phyloP scores from a whole-genome alignment of 2,329 filamentous ascomycete genomes.

The Myriosclerotinia scirpicola region DNA sequence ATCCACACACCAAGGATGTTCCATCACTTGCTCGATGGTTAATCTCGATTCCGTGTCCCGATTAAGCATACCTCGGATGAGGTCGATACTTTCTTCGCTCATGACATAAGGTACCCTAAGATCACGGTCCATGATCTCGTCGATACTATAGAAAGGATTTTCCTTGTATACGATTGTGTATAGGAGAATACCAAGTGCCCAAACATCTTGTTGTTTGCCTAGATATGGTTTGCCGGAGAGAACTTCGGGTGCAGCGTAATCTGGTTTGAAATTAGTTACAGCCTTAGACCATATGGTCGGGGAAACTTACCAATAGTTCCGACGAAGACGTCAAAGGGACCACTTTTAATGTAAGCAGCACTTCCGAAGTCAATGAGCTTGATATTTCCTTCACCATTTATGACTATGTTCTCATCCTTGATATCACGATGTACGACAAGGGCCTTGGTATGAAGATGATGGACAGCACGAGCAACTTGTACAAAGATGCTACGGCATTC shows the following conservation, averaged over 20 bases:
- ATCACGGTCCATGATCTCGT: constrained; percentile 98
- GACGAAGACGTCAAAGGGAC: constrained; percentile 98
- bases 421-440: constrained; percentile 95
- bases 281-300: not conserved
- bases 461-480: constrained; percentile 85
- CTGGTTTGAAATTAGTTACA: constrained; percentile 48
- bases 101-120: constrained; percentile 84
- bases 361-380: constrained; percentile 98
- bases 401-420: constrained; percentile 96
- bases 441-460: constrained; percentile 88
- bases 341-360: constrained; percentile 96
- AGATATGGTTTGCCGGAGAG: constrained; percentile 87
- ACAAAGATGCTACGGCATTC: constrained; percentile 95
- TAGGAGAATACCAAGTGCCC: constrained; percentile 92
- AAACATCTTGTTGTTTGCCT: constrained; percentile 97
- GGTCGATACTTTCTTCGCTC: constrained; percentile 88
- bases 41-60: constrained; percentile 80
- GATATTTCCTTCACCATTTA: constrained; percentile 92
- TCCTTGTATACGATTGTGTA: constrained; percentile 99
- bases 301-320: constrained; percentile 82
- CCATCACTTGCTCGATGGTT: constrained; percentile 83
- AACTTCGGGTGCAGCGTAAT: constrained; percentile 98
- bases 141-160: constrained; percentile 98
- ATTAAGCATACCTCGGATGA: constrained; percentile 89
- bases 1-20: constrained; percentile 71